Conservation (phyloP, 2,329 filamentous ascomycete species). For the Trichophaea hybrida region DNA sequence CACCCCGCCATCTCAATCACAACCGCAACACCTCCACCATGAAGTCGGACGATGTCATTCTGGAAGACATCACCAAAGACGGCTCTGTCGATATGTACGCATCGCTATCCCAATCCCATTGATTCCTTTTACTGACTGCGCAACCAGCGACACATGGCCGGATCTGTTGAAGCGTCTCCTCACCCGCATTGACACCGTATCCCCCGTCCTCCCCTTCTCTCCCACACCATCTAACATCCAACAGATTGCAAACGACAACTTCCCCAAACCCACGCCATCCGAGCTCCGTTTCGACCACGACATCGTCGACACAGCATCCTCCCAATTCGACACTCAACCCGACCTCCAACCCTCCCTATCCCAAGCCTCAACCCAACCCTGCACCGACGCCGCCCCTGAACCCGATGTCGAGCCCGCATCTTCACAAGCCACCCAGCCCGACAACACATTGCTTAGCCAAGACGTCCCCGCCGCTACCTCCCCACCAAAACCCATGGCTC, state of each 20-base stretch:
- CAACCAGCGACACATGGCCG: constrained; percentile 52
- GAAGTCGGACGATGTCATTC: constrained; percentile 37
- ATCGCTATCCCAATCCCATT: background rate
- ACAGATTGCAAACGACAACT: constrained; percentile 62
- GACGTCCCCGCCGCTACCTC: constrained; percentile 4
- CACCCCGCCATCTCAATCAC: background rate
- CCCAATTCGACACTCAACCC: constrained; percentile 48
- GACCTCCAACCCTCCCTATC: constrained; percentile 16
- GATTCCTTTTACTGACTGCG: constrained; percentile 4
- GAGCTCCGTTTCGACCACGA: constrained; percentile 33
- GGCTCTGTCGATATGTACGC: constrained; percentile 45
- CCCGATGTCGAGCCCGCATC: constrained; percentile 1
- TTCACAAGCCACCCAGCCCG: background rate
- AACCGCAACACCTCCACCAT: background rate
- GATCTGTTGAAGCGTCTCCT: constrained; percentile 50
- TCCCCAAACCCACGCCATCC: constrained; percentile 41
- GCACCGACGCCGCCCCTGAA: background rate
- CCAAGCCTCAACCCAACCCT: constrained; percentile 19
- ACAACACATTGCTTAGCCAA: background rate
- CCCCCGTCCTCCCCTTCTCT: constrained; percentile 17
- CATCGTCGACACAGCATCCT: constrained; percentile 40
- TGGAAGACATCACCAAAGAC: constrained; percentile 43
- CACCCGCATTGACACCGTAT: constrained; percentile 51
- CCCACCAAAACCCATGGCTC: background rate
- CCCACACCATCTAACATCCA: constrained; percentile 3